Evolutionary conservation across 805 yeast genomes (phyloP), one percentile per base, ranked within the genome.

Genomic region (Teunomyces atbi): DNA sequence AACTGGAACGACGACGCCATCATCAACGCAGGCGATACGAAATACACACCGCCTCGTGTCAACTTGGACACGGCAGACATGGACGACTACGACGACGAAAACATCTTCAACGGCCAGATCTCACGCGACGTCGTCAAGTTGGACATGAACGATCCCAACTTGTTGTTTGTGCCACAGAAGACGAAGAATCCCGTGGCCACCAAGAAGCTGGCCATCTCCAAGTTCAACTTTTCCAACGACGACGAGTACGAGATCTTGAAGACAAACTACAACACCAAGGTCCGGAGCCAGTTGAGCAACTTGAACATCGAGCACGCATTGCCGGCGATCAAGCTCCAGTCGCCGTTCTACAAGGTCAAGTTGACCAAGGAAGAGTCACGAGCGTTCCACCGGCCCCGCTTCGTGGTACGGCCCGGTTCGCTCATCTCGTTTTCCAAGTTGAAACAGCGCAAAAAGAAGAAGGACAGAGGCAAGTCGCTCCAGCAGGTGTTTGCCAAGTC

Each of bases 201-300:
- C 75, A 2, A 83, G 40, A 76, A 76, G 50, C 60, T 73, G 23
- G 56, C 89, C 16, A 75, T 77, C 30, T 62, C 74, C 48, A 84
- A 86, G 53, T 89, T 86, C 66, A 86, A 88, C 62, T 77, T 92
- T 33, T 90, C 97, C 6, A 94, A 94, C 65, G 99, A 94, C 65
- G 77, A 79, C 37, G 86, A 85, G 36, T 94, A 94, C 64, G 96
- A 89, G 47, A 68, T 85, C 44, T 72, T 94, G 54, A 86, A 86
- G 59, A 86, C 83, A 47, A 91, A 89, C 58, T 90, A 91, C 62
- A 96, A 90, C 62, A 82, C 95, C 33, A 92, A 89, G 71, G 88
- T 92, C 30, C 83, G 99, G 63, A 82, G 96, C 2, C 95, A 96
- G 5, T 83, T 94, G 57, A 96, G 97, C 38, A 89, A 92, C 54